Conservation (phyloP, 306 rosid genomes). For the Cucumis melo region DNA sequence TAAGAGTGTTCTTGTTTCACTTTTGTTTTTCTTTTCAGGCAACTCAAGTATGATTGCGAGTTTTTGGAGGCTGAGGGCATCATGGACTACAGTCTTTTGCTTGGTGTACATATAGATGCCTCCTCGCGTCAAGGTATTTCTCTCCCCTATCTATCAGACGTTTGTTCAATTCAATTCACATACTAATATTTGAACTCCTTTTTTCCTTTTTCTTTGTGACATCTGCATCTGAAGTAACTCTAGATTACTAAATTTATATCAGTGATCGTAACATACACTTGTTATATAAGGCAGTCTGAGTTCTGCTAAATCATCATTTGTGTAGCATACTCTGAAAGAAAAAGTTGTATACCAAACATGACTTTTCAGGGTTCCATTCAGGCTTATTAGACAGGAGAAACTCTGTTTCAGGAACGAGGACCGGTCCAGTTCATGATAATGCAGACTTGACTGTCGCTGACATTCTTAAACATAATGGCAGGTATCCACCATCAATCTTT, state of each 20-base stretch:
- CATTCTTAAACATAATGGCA: constrained; percentile 10
- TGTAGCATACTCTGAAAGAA: background rate
- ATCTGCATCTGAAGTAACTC: background rate
- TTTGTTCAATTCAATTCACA: background rate
- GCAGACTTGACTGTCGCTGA: constrained; percentile 17
- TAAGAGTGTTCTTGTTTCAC: background rate
- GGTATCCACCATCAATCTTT: constrained; percentile 13
- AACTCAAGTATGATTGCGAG: constrained; percentile 34
- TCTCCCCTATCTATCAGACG: background rate
- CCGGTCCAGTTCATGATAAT: background rate
- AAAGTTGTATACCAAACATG: background rate
- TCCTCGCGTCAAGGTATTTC: constrained; percentile 22
- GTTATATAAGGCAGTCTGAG: background rate
- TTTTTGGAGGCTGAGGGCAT: constrained; percentile 33
- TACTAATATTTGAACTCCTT: background rate
- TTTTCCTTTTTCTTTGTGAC: background rate
- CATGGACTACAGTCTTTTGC: constrained; percentile 37
- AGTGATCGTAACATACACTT: background rate
- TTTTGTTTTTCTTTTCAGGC: constrained; percentile 23
- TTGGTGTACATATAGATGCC: constrained; percentile 19
- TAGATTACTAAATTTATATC: background rate
- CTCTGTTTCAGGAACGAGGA: constrained; percentile 5
- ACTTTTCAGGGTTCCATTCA: background rate
- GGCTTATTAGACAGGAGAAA: constrained; percentile 12
- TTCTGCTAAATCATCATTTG: background rate